phyloP scores from a whole-genome alignment of 352 stramenopile species.

The Sclerospora graminicola region DNA sequence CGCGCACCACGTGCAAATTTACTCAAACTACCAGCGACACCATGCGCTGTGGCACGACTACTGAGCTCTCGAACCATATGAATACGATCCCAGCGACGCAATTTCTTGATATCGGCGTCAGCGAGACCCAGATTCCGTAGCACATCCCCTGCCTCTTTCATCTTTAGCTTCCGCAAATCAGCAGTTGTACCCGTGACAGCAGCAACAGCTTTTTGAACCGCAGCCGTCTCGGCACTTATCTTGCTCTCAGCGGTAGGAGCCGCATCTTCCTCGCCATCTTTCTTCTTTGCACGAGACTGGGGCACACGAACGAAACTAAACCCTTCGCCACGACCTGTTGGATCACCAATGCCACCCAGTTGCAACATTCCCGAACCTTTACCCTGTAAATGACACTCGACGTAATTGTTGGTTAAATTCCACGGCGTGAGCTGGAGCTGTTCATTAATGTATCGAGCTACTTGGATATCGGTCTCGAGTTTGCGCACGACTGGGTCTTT shows the following conservation, averaged over 20 bases:
- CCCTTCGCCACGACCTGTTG: slow-evolving; percentile 69
- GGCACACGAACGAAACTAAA: slow-evolving; percentile 79
- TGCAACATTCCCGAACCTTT: slow-evolving; percentile 78
- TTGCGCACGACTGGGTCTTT: slow-evolving; percentile 55
- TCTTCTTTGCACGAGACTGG: slow-evolving; percentile 71
- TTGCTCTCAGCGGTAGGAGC: slow-evolving; percentile 27
- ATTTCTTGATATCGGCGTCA: slow-evolving; percentile 74
- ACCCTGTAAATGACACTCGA: slow-evolving; percentile 76
- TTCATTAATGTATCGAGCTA: slow-evolving; percentile 73
- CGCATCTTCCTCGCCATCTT: slow-evolving; percentile 61
- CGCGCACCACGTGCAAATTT: slow-evolving; percentile 74
- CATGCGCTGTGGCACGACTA: slow-evolving; percentile 58
- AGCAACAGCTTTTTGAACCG: slow-evolving; percentile 67
- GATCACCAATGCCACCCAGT: slow-evolving; percentile 72
- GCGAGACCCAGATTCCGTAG: slow-evolving; percentile 66
- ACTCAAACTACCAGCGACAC: slow-evolving; percentile 56
- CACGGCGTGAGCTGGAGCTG: slow-evolving; percentile 73
- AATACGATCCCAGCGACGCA: slow-evolving; percentile 76
- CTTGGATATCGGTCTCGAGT: slow-evolving; percentile 70
- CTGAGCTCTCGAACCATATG: slow-evolving; percentile 72
- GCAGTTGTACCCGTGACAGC: slow-evolving; percentile 74
- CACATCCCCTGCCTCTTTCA: slow-evolving; percentile 78
- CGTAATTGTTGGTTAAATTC: slow-evolving; percentile 82
- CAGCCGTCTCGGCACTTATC: slow-evolving; percentile 40
- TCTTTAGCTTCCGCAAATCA: slow-evolving; percentile 80